Base-by-base conservation (phyloP, 768 basidiomycete species). In the Russula abietina region DNA sequence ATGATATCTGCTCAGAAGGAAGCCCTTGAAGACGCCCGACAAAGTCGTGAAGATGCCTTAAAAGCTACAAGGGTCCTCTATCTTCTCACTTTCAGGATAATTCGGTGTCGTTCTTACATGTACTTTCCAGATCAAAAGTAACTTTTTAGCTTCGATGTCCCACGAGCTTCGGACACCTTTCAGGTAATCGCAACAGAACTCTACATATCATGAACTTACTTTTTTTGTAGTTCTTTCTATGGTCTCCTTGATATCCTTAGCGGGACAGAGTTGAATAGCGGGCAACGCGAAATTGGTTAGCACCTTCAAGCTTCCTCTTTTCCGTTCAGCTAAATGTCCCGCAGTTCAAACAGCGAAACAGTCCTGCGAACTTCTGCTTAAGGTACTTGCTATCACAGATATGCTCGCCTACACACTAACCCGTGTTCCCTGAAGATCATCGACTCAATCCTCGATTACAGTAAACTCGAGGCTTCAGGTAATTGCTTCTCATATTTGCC, bases 111-210 rank as follows among this genome's bases (percentile, higher is more conserved):
- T 28, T 33, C 33, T 54, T 33, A 65, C 55, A 32, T 55, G 52
- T 45, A 33, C 50, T 41, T 61, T 36, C 0, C 65, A 88, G 86
- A 88, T 87, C 71, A 89, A 89, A 74, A 87, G 86, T 70, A 88
- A 87, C 68, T 89, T 89, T 68, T 71, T 88, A 63, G 86, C 87
- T 10, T 75, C 86, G 7, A 89, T 89, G 87, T 87, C 84, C 67
- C 88, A 89, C 66, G 87, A 90, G 70, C 75, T 90, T 59, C 77
- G 88, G 57, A 90, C 88, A 0, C 88, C 88, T 0, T 89, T 90
- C 72, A 87, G 85, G 85, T 84, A 66, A n/a, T 57, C 53, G 16
- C 43, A 56, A 22, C 32, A 45, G 10, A 33, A 22, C 16, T 9
- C 45, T 16, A 32, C 26, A 24, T 43, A n/a, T 24, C 30, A 8